phyloP scores from a whole-genome alignment of 73 alveolate genomes.

The Paramecium octaurelia region DNA sequence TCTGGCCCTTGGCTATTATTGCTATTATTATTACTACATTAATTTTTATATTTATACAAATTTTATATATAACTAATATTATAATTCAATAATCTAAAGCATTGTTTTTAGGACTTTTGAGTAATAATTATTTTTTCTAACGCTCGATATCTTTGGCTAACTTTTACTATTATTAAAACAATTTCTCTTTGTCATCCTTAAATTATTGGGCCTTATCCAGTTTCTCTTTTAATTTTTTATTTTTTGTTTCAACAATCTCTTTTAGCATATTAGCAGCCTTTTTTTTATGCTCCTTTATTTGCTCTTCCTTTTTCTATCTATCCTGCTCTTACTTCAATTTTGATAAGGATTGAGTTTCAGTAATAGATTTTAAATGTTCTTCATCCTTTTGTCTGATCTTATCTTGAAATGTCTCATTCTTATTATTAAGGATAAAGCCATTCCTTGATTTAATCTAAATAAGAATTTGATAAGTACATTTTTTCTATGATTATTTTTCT shows the following conservation, averaged over 20 bases:
- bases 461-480: background rate
- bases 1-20: conserved; percentile 3
- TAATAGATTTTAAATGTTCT: background rate
- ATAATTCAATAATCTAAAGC: background rate
- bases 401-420: background rate
- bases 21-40: background rate
- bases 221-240: background rate
- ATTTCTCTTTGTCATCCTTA: background rate
- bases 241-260: background rate
- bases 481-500: background rate
- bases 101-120: background rate
- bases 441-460: background rate
- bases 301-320: background rate
- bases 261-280: background rate
- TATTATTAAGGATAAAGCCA: background rate
- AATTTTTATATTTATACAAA: background rate
- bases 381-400: background rate
- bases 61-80: background rate
- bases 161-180: background rate
- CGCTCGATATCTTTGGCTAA: background rate
- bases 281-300: background rate
- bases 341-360: background rate
- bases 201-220: background rate
- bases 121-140: background rate
- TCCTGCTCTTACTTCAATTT: background rate